Evolutionary conservation across 768 basidiomycete genomes (phyloP).

Genomic region (Lentinula guzmanii): DNA sequence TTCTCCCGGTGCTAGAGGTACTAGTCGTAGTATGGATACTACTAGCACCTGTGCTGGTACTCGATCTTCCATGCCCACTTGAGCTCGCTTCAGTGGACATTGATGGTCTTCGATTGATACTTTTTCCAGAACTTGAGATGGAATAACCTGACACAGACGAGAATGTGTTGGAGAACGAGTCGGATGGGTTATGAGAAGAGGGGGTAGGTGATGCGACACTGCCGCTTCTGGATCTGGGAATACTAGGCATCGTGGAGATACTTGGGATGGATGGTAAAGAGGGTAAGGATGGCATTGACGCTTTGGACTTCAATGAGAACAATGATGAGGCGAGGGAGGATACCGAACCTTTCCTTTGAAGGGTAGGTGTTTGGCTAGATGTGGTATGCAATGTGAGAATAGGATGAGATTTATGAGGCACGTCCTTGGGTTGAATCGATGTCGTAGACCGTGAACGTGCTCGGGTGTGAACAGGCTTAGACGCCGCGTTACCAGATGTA

Average conservation of each 20-base stretch:
- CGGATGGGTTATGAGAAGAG: background rate
- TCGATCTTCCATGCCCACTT: background rate
- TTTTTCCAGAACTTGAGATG: conserved; percentile 21
- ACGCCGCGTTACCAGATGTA: background rate
- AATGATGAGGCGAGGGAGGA: conserved; percentile 35
- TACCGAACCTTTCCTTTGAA: conserved; percentile 26
- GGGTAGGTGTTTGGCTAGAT: conserved; percentile 28
- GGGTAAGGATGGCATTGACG: background rate
- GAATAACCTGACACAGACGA: conserved; percentile 35
- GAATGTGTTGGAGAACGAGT: conserved; percentile 2
- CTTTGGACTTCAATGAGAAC: background rate
- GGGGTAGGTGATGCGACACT: background rate
- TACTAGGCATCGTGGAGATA: background rate
- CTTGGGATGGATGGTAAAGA: background rate
- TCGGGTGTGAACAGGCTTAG: background rate
- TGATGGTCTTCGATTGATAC: background rate
- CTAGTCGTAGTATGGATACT: background rate
- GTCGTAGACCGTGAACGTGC: background rate
- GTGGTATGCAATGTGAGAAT: conserved; percentile 6
- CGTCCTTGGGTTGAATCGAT: background rate
- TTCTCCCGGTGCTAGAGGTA: background rate
- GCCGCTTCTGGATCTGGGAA: background rate
- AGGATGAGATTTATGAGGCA: background rate
- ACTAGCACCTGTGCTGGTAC: background rate
- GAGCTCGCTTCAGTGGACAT: background rate